Evolutionary conservation across 2,329 filamentous ascomycete genomes (phyloP).

Genomic region (Tolypocladium amazonense): DNA sequence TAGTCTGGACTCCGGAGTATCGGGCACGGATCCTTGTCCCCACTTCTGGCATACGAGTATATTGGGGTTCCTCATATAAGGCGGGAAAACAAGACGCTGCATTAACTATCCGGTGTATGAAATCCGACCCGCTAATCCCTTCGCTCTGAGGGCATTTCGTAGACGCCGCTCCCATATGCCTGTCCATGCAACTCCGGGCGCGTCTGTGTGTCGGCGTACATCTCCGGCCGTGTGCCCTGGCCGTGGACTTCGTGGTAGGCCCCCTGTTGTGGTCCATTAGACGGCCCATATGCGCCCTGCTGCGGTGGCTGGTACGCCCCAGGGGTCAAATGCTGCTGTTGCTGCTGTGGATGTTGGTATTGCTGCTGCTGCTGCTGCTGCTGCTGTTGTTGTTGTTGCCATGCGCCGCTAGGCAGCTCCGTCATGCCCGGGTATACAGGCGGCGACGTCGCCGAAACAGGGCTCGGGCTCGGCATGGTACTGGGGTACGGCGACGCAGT

Average conservation of each 20-base stretch:
- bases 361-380: not conserved
- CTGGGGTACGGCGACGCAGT: not conserved
- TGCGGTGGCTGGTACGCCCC: not conserved
- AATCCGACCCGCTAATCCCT: not conserved
- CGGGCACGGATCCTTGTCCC: not conserved
- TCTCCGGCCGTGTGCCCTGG: not conserved
- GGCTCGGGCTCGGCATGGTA: not conserved
- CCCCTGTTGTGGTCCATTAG: not conserved
- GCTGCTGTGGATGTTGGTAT: not conserved
- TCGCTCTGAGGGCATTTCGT: not conserved
- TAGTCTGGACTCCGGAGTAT: not conserved
- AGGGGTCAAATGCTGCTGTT: not conserved
- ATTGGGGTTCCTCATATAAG: too few species aligned
- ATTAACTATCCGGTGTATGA: not conserved
- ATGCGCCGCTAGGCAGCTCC: not conserved
- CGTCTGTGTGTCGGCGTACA: not conserved
- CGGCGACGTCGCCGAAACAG: not conserved
- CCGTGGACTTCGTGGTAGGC: not conserved
- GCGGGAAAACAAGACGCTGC: not conserved
- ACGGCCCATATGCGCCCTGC: not conserved
- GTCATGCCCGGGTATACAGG: not conserved
- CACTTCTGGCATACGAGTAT: too few species aligned
- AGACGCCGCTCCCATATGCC: not conserved
- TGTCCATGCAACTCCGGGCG: not conserved
- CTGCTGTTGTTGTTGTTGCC: not conserved